Evolutionary conservation across 225 moss, liverwort and hornwort species (phyloP).

Genomic region (Physcomitrellopsis africana): DNA sequence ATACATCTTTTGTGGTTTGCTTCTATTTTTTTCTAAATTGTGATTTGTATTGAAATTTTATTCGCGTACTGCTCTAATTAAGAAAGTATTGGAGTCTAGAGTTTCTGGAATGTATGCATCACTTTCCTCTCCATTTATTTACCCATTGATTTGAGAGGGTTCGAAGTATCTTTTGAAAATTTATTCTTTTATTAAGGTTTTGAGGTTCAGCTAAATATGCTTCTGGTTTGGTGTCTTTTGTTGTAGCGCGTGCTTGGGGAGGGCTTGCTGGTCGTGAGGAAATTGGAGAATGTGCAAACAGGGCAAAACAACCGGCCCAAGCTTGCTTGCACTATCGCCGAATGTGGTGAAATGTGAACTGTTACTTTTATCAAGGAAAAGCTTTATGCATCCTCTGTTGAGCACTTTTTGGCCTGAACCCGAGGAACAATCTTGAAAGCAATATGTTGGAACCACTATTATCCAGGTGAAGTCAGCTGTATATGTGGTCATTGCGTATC

Average conservation of each 20-base stretch:
- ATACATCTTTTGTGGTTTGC: too few relatives aligned
- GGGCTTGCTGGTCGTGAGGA: constrained; percentile 72
- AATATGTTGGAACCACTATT: background rate
- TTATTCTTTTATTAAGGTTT: background rate
- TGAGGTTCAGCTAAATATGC: background rate
- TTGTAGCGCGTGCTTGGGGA: constrained; percentile 75
- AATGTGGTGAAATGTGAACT: constrained; percentile 79
- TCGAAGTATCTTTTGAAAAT: background rate
- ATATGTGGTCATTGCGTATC: background rate
- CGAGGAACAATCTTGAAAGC: background rate
- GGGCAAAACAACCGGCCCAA: constrained; percentile 85
- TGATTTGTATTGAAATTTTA: too few relatives aligned
- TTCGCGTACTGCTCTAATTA: too few relatives aligned
- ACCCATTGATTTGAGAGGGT: too few relatives aligned
- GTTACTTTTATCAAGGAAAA: background rate
- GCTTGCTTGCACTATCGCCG: constrained; percentile 76
- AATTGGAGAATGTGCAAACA: constrained; percentile 83
- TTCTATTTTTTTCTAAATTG: too few relatives aligned
- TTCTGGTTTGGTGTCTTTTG: constrained; percentile 11
- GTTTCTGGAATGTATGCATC: too few relatives aligned
- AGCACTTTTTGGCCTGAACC: background rate
- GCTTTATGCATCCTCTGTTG: background rate
- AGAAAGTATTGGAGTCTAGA: too few relatives aligned
- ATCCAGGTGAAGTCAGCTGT: background rate
- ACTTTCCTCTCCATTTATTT: too few relatives aligned